Conservation (phyloP, 257 asterid species). For the Solanum habrochaites region DNA sequence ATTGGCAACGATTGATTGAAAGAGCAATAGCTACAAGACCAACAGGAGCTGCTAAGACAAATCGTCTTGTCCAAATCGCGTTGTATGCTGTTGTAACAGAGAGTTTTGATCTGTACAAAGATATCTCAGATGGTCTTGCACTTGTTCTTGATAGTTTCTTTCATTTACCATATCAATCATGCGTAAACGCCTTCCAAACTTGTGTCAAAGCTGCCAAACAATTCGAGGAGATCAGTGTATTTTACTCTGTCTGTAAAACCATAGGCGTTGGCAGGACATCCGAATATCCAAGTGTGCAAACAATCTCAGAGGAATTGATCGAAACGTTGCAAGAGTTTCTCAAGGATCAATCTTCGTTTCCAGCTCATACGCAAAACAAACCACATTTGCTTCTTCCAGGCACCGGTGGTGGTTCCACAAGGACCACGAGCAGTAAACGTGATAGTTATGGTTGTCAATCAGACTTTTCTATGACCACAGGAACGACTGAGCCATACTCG, state of each 20-base stretch:
- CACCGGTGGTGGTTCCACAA: neutral
- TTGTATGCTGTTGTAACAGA: constrained; percentile 68
- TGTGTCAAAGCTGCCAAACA: constrained; percentile 68
- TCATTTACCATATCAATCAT: constrained; percentile 56
- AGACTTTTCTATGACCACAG: constrained; percentile 24
- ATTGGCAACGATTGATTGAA: constrained; percentile 72
- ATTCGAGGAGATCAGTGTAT: constrained; percentile 48
- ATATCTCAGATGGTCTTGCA: constrained; percentile 64
- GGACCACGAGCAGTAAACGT: neutral
- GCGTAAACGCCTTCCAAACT: constrained; percentile 55
- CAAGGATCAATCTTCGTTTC: constrained; percentile 73
- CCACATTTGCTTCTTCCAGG: neutral
- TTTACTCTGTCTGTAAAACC: constrained; percentile 43
- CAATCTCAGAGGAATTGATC: constrained; percentile 54
- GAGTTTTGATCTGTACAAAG: constrained; percentile 64
- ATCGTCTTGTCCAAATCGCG: constrained; percentile 44
- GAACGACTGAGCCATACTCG: constrained; percentile 17
- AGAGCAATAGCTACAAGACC: constrained; percentile 76
- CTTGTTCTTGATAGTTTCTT: constrained; percentile 62
- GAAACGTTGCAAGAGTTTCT: constrained; percentile 64
- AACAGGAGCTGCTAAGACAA: constrained; percentile 48
- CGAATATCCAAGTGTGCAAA: constrained; percentile 59
- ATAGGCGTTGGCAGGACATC: constrained; percentile 63
- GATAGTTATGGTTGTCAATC: constrained; percentile 36
- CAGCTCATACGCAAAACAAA: constrained; percentile 1